phyloP scores from a whole-genome alignment of 202 grass and related monocot species.

The Panicum virgatum region DNA sequence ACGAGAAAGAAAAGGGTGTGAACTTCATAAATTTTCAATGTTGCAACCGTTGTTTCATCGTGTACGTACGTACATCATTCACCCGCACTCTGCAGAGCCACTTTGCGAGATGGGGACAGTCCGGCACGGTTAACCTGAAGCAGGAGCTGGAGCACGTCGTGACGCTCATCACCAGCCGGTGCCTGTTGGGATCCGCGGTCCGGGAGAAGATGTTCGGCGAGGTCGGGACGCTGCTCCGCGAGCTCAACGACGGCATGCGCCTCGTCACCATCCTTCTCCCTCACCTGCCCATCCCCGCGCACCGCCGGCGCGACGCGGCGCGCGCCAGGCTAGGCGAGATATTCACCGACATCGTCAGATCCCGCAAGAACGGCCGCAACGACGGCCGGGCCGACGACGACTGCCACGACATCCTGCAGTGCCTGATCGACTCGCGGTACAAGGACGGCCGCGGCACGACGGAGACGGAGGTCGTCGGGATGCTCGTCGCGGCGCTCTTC shows the following conservation, averaged over 20 bases:
- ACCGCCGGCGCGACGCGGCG: slow-evolving; percentile 47
- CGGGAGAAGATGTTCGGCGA: slow-evolving; percentile 56
- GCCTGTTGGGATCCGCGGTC: slow-evolving; percentile 59
- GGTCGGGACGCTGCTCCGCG: slow-evolving; percentile 46
- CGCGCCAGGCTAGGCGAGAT: slow-evolving; percentile 55
- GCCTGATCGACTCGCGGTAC: slow-evolving; percentile 54
- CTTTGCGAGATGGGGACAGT: slow-evolving; percentile 47
- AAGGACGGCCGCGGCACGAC: slow-evolving; percentile 55
- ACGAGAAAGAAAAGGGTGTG: too few species aligned
- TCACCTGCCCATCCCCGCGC: slow-evolving; percentile 50
- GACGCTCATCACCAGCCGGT: slow-evolving; percentile 51
- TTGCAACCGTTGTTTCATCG: background rate
- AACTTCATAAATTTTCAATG: background rate
- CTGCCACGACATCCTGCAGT: slow-evolving; percentile 54
- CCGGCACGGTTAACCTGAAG: slow-evolving; percentile 52
- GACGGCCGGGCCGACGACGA: background rate
- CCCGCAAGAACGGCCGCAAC: slow-evolving; percentile 23
- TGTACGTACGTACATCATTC: background rate
- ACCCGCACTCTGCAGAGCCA: background rate
- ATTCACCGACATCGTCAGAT: slow-evolving; percentile 57
- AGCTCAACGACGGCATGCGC: slow-evolving; percentile 61
- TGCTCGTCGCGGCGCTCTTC: slow-evolving; percentile 47
- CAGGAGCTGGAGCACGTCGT: slow-evolving; percentile 62
- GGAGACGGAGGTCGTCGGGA: slow-evolving; percentile 43
- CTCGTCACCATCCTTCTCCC: slow-evolving; percentile 60